Base-by-base conservation (phyloP, 2,329 filamentous ascomycete genomes). In the Scytalidium sp. region DNA sequence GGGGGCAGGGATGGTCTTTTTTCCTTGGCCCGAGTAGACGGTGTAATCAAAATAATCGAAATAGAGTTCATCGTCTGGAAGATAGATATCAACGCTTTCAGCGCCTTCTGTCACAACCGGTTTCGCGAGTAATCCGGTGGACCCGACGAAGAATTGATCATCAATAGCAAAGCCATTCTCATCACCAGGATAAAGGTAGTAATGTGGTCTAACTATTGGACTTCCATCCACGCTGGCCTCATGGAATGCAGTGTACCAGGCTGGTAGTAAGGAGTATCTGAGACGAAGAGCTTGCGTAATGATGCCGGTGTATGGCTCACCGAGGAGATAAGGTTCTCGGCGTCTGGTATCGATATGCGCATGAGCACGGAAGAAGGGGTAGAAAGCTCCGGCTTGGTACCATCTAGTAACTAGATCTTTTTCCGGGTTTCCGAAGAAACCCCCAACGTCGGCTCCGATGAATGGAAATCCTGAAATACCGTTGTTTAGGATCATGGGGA, bases 181-280 rank as follows among this genome's bases (percentile, higher is more conserved):
- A 58, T 95, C 91, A 1, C 79, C 75, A 0, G 94, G 94, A 64
- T 96, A 90, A 2, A 90, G 87, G 74, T 93, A 97, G 73, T 92
- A 96, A 72, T 97, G 91, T 9, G 94, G 93, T 46, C 90, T 83
- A 49, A 99, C 76, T 59, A 99, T 93, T 0, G 94, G 94, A 49
- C 85, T 88, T 39, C 92, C 93, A 43, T 89, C 84, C 15, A 84
- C 78, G 60, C 89, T 87, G 11, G 94, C 90, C 63, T 95, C 84
- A 64, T 93, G 90, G 77, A 99, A 99, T 8, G 93, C 91, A 1
- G 93, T 97, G 69, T 99, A 99, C 92, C 92, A 97, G 1, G 89
- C 84, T 22, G 94, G 94, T 39, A 99, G 79, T 29, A 99, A 79
- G 55, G 87, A 84, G 70, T 99, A 99, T 45, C 94, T 84, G 40